Evolutionary conservation across 345 rosid species (phyloP), one percentile per base, ranked within the genome.

Genomic region (Hibiscus tridactylites): DNA sequence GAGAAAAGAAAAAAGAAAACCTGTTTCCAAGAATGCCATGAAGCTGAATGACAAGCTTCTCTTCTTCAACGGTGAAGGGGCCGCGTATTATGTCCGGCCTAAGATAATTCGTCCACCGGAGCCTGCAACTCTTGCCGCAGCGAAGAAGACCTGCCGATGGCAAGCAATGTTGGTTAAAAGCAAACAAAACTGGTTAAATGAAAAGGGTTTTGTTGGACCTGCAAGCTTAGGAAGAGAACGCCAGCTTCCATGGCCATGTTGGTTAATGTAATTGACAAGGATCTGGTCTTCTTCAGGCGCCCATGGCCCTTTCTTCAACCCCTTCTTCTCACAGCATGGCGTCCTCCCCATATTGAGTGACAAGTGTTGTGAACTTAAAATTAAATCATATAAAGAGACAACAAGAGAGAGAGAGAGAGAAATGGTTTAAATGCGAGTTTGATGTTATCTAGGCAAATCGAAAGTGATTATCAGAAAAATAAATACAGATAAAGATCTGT

Each of bases 71-170:
- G 60, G 93, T 90, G 72, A 92, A 95, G 33, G 99, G 97, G 4
- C 97, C 97, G 1, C 99, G 76, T 73, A 92, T 95, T 46, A 95
- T 92, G 82, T 92, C 99, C 69, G 99, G 97, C 76, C 97, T 77
- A 7, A 95, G 88, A 75, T 95, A 95, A 75, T 95, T 95, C 0
- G 96, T 90, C 99, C 99, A 95, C 64, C 99, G 85, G 26, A 95
- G 96, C 78, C 99, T 74, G 83, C 99, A 95, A 73, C 99, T 95
- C 85, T 95, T 95, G 16, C 99, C 99, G 79, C 99, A 95, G 0
- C 99, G 88, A 75, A 89, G 91, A 53, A 95, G 88, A 49, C 99
- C 97, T 93, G 76, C 42, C 19, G 70, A 65, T 17, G 54, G 24
- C 24, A 21, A 21, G 24, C 24, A 21, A 21, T 21, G 24, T 21